Base-by-base conservation (phyloP, 2,329 filamentous ascomycete genomes). In the Cryphonectria nitschkei region DNA sequence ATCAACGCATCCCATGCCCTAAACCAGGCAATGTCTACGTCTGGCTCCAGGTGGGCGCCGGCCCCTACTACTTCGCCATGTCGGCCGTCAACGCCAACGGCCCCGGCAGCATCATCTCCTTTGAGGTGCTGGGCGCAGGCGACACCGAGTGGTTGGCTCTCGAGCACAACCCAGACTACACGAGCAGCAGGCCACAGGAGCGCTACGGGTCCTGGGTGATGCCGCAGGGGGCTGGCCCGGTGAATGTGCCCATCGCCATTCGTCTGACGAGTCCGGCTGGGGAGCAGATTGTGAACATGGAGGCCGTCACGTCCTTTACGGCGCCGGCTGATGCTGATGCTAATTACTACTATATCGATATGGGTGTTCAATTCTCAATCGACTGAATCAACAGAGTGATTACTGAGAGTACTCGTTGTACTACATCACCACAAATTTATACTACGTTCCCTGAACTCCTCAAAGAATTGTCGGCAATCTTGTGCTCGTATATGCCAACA, bases 401-500 rank as follows among this genome's bases (percentile, higher is more conserved):
- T 14, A 16, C 2, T 43, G 5, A 41, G 2, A 13, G 13, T 43
- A 43, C 41, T 39, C 2, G 6, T 34, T 14, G 13, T 43, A 16
- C 41, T 39, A 39, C 11, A 39, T 39, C 37, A 39, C 8, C 37
- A 39, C 37, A 39, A 39, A 13, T 39, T 39, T 9, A 39, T 13
- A 2, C 37, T 13, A 39, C 37, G 37, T 39, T 2, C 37, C 37
- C 8, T 39, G 37, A 39, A 39, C 37, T 11, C 2, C 52, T 56
- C 29, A 32, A 7, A 5, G n/a, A 56, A 6, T 56, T 56, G 14
- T 32, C 14, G 14, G 34, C 26, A 2, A 19, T 58, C 2, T 32
- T 34, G 54, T 58, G 54, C 65, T 81, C 78, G 72, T 81, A 83
- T 1, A 82, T 76, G 0, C 79, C 77, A 19, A 81, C 76, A 9